phyloP scores from a whole-genome alignment of 2,329 filamentous ascomycete genomes.

The Bisporella sp. region DNA sequence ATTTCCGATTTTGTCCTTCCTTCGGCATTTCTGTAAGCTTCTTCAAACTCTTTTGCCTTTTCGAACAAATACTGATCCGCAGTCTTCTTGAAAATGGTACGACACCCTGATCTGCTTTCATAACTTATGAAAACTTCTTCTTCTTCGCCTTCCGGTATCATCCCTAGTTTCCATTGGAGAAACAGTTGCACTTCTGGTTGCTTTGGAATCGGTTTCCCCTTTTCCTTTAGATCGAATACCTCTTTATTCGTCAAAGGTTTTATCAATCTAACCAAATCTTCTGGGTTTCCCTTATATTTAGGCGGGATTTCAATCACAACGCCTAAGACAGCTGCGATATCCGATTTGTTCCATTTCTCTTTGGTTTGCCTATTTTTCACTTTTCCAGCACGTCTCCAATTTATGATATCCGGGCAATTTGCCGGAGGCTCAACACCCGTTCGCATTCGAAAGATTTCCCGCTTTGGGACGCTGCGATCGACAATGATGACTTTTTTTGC shows the following conservation, averaged over 20 bases:
- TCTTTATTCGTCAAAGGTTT: background rate
- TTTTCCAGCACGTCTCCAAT: slow-evolving; percentile 5
- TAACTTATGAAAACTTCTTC: slow-evolving; percentile 1
- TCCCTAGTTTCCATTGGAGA: slow-evolving; percentile 3
- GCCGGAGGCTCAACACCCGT: slow-evolving; percentile 2
- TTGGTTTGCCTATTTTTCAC: background rate
- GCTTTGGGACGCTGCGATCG: slow-evolving; percentile 3
- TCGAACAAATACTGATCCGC: slow-evolving; percentile 1
- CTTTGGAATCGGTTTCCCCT: slow-evolving; percentile 2
- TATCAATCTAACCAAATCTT: slow-evolving; percentile 4
- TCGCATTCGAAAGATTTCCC: slow-evolving; percentile 7
- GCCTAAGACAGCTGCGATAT: slow-evolving; percentile 1
- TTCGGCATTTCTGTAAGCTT: background rate
- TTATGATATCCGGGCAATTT: slow-evolving; percentile 3
- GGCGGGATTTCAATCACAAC: slow-evolving; percentile 4
- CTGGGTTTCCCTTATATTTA: slow-evolving; percentile 4
- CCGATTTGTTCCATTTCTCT: background rate
- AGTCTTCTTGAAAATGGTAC: slow-evolving; percentile 3
- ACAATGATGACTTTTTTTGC: slow-evolving; percentile 4
- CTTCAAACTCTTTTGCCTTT: background rate
- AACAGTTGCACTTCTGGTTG: slow-evolving; percentile 4
- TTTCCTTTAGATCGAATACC: background rate
- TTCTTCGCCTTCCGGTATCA: background rate
- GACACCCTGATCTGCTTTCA: slow-evolving; percentile 5
- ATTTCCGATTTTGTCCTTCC: slow-evolving; percentile 4